Base-by-base conservation (phyloP, 2,329 filamentous ascomycete species). In the Scytalidium lignicola region DNA sequence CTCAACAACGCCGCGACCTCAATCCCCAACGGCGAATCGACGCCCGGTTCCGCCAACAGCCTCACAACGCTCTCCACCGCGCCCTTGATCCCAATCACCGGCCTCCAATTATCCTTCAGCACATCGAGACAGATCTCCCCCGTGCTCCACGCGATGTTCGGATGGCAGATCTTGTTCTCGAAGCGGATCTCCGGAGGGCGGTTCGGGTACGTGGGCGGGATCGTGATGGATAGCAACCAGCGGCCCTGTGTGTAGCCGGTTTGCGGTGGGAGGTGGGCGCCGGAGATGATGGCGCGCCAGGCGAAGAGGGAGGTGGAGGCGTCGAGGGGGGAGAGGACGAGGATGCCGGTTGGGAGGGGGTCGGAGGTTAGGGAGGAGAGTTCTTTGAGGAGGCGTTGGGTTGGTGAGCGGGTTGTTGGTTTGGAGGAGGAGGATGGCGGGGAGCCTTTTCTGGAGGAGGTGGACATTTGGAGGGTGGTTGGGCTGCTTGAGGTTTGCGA, bases 111-210 rank as follows among this genome's bases (percentile, higher is more conserved):
- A 48, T 85, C 78, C 63, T 79, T 78, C 51, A 99, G 76, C 54
- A 97, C 77, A 64, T 96, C 93, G 22, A 97, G 81, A 67, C 93
- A 99, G 64, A 99, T 93, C 70, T 96, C 91, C 58, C 93, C 93
- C 2, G 82, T 90, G 58, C 74, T 72, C 65, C 82, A 82, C 53
- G 78, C 72, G 42, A 86, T 82, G 69, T 96, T 96, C 43, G 91
- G 84, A 72, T 96, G 90, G 61, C 89, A 87, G 57, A 95, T 82
- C 54, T 83, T 82, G 29, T 90, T 99, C n/a, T 76, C 72, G 72
- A 99, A 99, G 50, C 71, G 75, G 57, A 99, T 85, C 39, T 74
- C 77, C 1, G 93, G 93, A 1, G 93, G 86, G 1, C 79, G 70
- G 50, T 87, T 76, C 2, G 93, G 93, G 70, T 99, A 97, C 39